Conservation (phyloP, 2,329 filamentous ascomycete species). For the Aspergillus pseudonomiae region DNA sequence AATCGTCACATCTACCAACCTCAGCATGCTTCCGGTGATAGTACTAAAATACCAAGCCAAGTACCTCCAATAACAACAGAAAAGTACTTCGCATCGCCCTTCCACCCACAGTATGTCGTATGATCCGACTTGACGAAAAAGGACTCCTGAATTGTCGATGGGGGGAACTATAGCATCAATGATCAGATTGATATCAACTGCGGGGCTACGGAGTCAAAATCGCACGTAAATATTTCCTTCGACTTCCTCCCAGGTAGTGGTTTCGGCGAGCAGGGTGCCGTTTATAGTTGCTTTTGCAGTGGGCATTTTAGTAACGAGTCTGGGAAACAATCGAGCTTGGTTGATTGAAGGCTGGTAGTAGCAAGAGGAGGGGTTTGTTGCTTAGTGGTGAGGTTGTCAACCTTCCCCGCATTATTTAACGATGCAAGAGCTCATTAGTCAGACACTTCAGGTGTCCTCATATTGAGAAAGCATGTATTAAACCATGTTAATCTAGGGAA, state of each 20-base stretch:
- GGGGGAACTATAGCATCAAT: constrained; percentile 43
- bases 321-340: background rate
- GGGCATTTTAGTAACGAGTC: constrained; percentile 28
- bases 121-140: constrained; percentile 51
- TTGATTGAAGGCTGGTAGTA: too few species aligned
- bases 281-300: constrained; percentile 53
- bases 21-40: background rate
- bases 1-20: constrained; percentile 47
- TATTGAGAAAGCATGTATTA: too few species aligned
- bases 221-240: constrained; percentile 52
- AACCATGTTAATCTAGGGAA: too few species aligned
- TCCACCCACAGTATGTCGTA: constrained; percentile 59
- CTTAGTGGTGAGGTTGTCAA: too few species aligned
- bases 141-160: constrained; percentile 47
- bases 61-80: constrained; percentile 54
- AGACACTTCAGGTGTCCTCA: too few species aligned
- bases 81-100: constrained; percentile 62
- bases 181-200: background rate
- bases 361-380: too few species aligned
- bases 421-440: too few species aligned
- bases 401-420: too few species aligned
- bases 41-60: too few species aligned
- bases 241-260: constrained; percentile 56
- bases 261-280: constrained; percentile 54
- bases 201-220: background rate